Evolutionary conservation across 1,284 basidiomycete species (phyloP), one percentile per base, ranked within the genome.

Genomic region (Thecaphora frezii): DNA sequence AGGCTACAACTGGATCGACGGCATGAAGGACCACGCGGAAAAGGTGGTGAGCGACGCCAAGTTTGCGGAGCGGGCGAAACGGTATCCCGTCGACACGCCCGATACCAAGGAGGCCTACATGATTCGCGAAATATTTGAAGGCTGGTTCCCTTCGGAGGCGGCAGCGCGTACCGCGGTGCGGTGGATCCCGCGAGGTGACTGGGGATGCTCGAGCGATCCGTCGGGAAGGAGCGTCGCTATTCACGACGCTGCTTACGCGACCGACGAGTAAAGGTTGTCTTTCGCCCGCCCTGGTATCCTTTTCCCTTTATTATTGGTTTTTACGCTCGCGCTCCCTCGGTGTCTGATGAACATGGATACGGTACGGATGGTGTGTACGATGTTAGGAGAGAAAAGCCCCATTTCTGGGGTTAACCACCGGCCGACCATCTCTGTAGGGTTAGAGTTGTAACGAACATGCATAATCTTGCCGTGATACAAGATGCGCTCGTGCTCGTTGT

Each of bases 1-100:
- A 54, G 96, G 96, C 25, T 98, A 98, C 82, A 96, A 91, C 43
- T 98, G 96, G 96, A 99, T 99, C 77, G 96, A 99, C 76, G 93
- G 93, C 86, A 91, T 99, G 66, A 98, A 98, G 83, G 88, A 88
- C 50, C 86, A 97, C 74, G 89, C 96, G 8, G 88, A 85, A 39
- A 71, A 83, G 5, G 79, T 83, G 46, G 85, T 98, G 48, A 87
- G 89, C 16, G 93, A 98, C 79, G 90, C 90, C 54, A 84, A 85
- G 54, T 90, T 97, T 71, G 85, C 85, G 23, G 85, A 88, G 73
- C 84, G 89, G 22, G 83, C 83, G 7, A 84, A 89, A 76, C 85
- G 91, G 57, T 98, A 89, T 87, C 82, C 89, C 7, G 80, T 84
- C 53, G 89, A 89, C 75, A 89, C 89, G 1, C 94, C 94, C 13